Conservation (phyloP, 2,329 filamentous ascomycete species). For the Apiospora marii region DNA sequence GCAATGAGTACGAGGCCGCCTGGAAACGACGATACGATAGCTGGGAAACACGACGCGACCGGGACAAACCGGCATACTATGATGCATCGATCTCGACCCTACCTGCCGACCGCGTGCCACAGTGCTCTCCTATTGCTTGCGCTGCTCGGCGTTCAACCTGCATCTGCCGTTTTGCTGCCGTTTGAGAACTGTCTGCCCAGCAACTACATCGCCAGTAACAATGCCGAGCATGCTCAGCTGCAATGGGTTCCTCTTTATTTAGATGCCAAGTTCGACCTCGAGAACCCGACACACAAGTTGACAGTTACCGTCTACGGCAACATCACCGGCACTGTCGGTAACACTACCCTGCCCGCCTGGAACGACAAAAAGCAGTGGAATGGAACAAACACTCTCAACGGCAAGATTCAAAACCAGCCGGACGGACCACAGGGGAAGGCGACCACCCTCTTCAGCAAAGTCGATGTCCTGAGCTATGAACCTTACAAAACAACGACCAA, state of each 20-base stretch:
- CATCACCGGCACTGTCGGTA: conserved; percentile 75
- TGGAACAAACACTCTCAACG: conserved; percentile 65
- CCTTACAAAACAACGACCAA: conserved; percentile 63
- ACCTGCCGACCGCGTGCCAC: not conserved
- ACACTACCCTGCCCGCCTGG: conserved; percentile 65
- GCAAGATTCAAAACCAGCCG: conserved; percentile 79
- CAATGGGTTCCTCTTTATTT: conserved; percentile 83
- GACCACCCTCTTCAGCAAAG: conserved; percentile 76
- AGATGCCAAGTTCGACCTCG: conserved; percentile 75
- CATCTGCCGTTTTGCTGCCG: conserved; percentile 71
- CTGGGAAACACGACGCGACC: not conserved
- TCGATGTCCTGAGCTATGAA: conserved; percentile 80
- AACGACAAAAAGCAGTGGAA: conserved; percentile 67
- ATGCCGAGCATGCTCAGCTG: conserved; percentile 61
- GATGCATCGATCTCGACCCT: conserved; percentile 14
- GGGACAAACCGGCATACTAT: not conserved
- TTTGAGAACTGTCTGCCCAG: conserved; percentile 85
- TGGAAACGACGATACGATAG: not conserved
- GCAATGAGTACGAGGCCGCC: conserved; percentile 1
- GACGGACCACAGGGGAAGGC: conserved; percentile 59
- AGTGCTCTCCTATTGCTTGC: conserved; percentile 42
- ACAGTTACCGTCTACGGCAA: conserved; percentile 89
- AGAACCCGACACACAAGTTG: conserved; percentile 68
- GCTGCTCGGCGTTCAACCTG: conserved; percentile 50
- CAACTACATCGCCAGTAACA: conserved; percentile 60